Evolutionary conservation across 768 basidiomycete genomes (phyloP).

Genomic region (Tricholomella constricta): DNA sequence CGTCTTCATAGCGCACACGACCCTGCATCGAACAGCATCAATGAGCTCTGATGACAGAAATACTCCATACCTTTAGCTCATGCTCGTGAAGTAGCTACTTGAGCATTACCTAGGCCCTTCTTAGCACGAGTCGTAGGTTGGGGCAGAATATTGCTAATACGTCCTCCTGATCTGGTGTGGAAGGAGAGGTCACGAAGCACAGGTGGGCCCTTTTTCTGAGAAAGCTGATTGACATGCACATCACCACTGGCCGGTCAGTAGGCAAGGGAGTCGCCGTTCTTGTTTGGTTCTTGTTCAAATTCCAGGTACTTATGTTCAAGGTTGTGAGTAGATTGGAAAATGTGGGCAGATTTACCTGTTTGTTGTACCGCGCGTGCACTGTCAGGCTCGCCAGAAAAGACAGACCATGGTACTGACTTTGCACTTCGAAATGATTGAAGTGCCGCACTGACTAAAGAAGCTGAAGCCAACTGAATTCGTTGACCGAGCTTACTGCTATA

Average conservation of each 20-base stretch:
- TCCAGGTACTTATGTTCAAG: conserved; percentile 48
- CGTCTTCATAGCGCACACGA: too few species aligned
- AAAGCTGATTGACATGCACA: conserved; percentile 53
- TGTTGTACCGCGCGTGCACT: conserved; percentile 31
- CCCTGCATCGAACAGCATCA: conserved; percentile 50
- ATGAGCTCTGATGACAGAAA: conserved; percentile 20
- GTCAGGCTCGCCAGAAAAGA: conserved; percentile 17
- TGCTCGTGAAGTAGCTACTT: neutral
- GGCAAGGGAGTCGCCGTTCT: conserved; percentile 53
- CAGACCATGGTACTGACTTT: conserved; percentile 21
- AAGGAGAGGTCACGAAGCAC: conserved; percentile 15
- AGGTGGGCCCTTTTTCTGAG: conserved; percentile 35
- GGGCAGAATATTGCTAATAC: too few species aligned
- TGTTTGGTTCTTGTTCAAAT: conserved; percentile 56
- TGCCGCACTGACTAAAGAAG: conserved; percentile 47
- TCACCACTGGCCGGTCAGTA: conserved; percentile 64
- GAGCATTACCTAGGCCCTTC: conserved; percentile 20
- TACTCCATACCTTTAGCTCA: neutral
- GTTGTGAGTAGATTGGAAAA: neutral
- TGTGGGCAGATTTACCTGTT: conserved; percentile 34
- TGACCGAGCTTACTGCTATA: conserved; percentile 29
- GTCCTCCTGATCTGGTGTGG: conserved; percentile 14
- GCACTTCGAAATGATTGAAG: conserved; percentile 44
- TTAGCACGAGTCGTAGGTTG: too few species aligned
- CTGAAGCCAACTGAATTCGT: conserved; percentile 50